phyloP scores from a whole-genome alignment of 768 basidiomycete species.

The Leccinum ochraceum region DNA sequence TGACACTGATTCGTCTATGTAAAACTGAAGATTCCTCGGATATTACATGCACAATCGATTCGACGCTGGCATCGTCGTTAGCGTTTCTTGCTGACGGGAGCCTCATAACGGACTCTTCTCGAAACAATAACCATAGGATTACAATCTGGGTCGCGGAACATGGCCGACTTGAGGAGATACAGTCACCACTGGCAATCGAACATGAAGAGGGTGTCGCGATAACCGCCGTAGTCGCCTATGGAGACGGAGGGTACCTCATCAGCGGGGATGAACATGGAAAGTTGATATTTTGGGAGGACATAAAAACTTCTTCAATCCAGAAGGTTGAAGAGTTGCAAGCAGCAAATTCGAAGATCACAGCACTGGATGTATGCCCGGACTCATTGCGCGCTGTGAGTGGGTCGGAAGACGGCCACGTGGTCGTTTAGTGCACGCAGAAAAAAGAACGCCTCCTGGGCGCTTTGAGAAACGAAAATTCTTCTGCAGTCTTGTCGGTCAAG shows the following conservation, averaged over 20 bases:
- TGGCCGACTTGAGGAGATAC: background rate
- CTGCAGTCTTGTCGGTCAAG: constrained; percentile 14
- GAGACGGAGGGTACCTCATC: background rate
- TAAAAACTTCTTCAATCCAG: background rate
- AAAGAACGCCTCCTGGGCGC: constrained; percentile 2
- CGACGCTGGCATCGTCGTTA: background rate
- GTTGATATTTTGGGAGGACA: background rate
- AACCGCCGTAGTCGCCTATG: background rate
- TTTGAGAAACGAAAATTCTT: background rate
- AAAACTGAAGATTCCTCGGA: background rate
- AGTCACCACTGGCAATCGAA: background rate
- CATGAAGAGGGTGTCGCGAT: background rate
- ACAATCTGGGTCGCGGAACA: background rate
- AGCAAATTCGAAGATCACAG: background rate
- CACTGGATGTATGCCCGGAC: background rate
- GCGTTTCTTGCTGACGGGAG: background rate
- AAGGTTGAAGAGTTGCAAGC: background rate
- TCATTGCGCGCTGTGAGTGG: background rate
- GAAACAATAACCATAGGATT: background rate
- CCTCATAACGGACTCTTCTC: background rate
- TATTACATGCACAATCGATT: background rate
- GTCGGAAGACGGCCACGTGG: background rate
- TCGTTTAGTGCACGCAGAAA: background rate
- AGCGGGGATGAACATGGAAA: background rate
- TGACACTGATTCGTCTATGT: background rate